Conservation (phyloP, 148 eudicot genomes). For the Pharnaceum exiguum region DNA sequence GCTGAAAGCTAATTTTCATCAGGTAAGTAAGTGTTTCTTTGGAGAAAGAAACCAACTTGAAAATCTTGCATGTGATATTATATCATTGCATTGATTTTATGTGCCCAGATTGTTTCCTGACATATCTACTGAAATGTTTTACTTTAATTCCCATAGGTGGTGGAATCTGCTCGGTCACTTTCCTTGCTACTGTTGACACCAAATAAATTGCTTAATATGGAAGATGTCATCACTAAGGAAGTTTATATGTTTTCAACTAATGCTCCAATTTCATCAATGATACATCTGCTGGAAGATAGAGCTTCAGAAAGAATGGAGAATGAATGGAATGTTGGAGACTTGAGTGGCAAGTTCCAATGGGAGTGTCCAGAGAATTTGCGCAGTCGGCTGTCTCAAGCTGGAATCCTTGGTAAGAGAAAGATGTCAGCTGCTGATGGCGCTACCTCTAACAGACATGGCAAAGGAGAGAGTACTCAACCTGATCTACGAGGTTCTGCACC, state of each 20-base stretch:
- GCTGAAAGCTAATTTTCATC: constrained; percentile 28
- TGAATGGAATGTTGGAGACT: constrained; percentile 40
- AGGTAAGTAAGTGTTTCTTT: constrained; percentile 41
- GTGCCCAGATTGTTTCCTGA: background rate
- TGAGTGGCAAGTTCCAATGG: constrained; percentile 68
- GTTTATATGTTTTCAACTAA: constrained; percentile 24
- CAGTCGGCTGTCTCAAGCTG: constrained; percentile 65
- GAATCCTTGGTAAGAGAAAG: constrained; percentile 60
- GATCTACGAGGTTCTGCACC: constrained; percentile 64
- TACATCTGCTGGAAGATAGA: constrained; percentile 48
- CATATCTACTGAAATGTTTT: background rate
- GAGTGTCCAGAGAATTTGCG: constrained; percentile 94
- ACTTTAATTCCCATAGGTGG: constrained; percentile 39
- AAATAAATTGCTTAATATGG: constrained; percentile 25
- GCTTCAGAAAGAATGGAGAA: constrained; percentile 55
- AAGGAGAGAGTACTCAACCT: constrained; percentile 50
- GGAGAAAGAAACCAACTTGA: too few relatives aligned
- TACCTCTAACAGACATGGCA: constrained; percentile 67
- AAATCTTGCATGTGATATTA: too few relatives aligned
- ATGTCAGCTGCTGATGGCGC: constrained; percentile 54
- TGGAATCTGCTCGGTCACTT: constrained; percentile 47
- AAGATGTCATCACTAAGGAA: constrained; percentile 31
- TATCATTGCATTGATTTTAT: background rate
- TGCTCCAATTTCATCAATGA: constrained; percentile 42
- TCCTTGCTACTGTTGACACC: constrained; percentile 50